Evolutionary conservation across 2,329 filamentous ascomycete genomes (phyloP), one percentile per base, ranked within the genome.

Genomic region (Ophiostoma populinum): DNA sequence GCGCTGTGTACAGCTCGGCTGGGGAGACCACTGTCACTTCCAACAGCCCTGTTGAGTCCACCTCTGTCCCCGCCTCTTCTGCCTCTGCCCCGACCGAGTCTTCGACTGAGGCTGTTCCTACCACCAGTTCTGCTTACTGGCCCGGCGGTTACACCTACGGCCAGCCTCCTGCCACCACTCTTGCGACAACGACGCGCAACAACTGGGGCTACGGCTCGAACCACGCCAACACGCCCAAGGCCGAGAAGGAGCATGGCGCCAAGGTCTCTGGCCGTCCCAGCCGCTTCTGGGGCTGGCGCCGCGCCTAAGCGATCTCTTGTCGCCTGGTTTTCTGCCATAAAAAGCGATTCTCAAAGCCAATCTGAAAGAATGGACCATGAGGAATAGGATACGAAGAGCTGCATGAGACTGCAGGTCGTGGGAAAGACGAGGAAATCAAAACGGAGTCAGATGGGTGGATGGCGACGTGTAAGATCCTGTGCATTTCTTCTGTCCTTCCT

Each of bases 71-170:
- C 17, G 29, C 17, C 6, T 28, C 33, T 4, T 28, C 24, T n/a
- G n/a, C n/a, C n/a, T n/a, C n/a, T n/a, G n/a, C n/a, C n/a, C n/a
- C n/a, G n/a, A n/a, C n/a, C n/a, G n/a, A n/a, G n/a, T n/a, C n/a
- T n/a, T n/a, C n/a, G n/a, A n/a, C n/a, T n/a, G n/a, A n/a, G 24
- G 27, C 33, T 21, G 33, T 9, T 18, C 25, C 33, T 21, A 18
- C 22, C 8, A 21, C 20, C 24, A 26, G 19, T 29, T 33, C 28
- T 28, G 35, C 29, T 9, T 29, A 21, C 11, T 43, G 40, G 40
- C 33, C 40, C 3, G 42, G 42, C 18, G 42, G 37, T 15, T 43
- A 43, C 31, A 40, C 13, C 24, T 42, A 42, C 17, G 37, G 34
- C 17, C 13, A 17, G 8, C 37, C 32, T 5, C 8, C 37, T 4